Percentiles rank a stretch among this genome's conserved stretches.
Evolutionary conservation across 176 grass and related monocot species (phyloP).

Genomic region (Musa itinerans): DNA sequence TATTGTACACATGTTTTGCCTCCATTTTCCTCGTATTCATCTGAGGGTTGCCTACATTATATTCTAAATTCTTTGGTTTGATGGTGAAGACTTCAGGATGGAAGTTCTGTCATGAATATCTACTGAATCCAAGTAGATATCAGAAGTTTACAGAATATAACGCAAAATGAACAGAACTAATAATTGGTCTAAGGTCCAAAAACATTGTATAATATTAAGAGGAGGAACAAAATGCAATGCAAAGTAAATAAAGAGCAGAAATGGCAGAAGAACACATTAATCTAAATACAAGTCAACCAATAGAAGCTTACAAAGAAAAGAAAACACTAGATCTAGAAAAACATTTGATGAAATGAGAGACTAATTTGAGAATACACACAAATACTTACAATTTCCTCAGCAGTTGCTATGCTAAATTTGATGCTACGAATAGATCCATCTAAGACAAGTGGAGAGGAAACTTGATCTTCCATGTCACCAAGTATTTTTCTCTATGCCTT

Average conservation of each 20-base stretch:
- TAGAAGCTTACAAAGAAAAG: background rate
- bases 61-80: too few species aligned
- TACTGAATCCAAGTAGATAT: too few species aligned
- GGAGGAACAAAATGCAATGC: too few species aligned
- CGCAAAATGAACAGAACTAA: too few species aligned
- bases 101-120: too few species aligned
- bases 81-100: too few species aligned
- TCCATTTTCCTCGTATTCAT: too few species aligned
- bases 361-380: background rate
- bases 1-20: too few species aligned
- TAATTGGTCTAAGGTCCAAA: too few species aligned
- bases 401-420: conserved; percentile 1
- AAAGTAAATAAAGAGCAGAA: background rate
- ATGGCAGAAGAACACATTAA: background rate
- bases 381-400: conserved; percentile 13
- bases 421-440: conserved; percentile 8
- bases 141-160: too few species aligned
- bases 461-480: conserved; percentile 2
- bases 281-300: background rate
- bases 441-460: background rate
- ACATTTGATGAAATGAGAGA: background rate
- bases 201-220: too few species aligned
- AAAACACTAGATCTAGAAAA: background rate
- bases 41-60: too few species aligned
- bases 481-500: background rate